phyloP scores from a whole-genome alignment of 176 grass and related monocot genomes.

The Guadua angustifolia region DNA sequence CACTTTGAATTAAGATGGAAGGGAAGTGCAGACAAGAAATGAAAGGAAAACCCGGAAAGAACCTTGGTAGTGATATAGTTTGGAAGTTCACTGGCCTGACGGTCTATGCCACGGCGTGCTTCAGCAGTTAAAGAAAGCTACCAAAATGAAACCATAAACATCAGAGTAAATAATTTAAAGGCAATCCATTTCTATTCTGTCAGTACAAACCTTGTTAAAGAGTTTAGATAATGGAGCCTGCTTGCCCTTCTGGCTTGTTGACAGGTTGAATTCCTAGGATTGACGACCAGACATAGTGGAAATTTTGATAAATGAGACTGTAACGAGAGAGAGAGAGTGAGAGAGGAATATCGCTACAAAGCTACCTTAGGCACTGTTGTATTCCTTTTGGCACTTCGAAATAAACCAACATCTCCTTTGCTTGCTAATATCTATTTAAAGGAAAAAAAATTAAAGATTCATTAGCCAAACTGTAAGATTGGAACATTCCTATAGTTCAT shows the following conservation, averaged over 20 bases:
- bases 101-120: conserved; percentile 29
- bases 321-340: background rate
- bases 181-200: background rate
- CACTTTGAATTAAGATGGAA: conserved; percentile 3
- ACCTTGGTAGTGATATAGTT: conserved; percentile 65
- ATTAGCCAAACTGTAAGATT: background rate
- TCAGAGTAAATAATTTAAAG: conserved; percentile 6
- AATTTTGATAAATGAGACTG: conserved; percentile 7
- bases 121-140: conserved; percentile 65
- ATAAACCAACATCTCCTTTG: conserved; percentile 56
- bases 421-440: conserved; percentile 56
- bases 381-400: conserved; percentile 63
- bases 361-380: conserved; percentile 71
- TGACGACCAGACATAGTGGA: conserved; percentile 31
- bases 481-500: background rate
- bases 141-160: conserved; percentile 8
- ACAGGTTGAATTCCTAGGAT: conserved; percentile 76
- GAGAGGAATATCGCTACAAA: background rate
- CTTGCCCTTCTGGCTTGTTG: conserved; percentile 56
- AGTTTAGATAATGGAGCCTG: conserved; percentile 67
- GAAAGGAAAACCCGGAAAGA: conserved; percentile 27
- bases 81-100: conserved; percentile 36
- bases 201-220: conserved; percentile 68
- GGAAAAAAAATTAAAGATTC: conserved; percentile 11
- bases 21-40: background rate